These are phyloP conservation scores for Triglochin maritima DNA, from an alignment of 106 monocot species.

Conservation along the genomic window DNA sequence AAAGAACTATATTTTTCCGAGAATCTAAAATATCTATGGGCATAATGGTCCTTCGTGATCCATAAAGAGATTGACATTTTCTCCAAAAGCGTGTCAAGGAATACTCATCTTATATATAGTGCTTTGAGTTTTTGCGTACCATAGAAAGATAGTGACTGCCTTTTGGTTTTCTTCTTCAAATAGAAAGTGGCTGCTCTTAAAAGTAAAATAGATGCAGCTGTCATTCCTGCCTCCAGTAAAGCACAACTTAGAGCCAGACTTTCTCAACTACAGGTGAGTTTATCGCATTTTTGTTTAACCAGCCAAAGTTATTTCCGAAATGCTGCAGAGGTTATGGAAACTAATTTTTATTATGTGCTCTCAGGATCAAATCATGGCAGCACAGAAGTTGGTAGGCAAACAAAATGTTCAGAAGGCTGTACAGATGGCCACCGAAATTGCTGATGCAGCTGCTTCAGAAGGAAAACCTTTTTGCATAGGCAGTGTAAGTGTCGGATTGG, in stretches of 20 bases:
- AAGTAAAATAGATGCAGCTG: slow-evolving; percentile 56
- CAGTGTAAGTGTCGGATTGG: slow-evolving; percentile 70
- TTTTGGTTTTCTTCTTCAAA: background rate
- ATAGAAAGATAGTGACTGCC: background rate
- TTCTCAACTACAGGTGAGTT: slow-evolving; percentile 54
- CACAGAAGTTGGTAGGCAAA: slow-evolving; percentile 61
- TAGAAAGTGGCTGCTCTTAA: slow-evolving; percentile 85
- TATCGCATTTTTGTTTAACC: background rate
- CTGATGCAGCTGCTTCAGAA: slow-evolving; percentile 63
- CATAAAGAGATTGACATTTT: no score
- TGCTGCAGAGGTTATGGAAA: background rate
- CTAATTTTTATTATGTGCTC: background rate
- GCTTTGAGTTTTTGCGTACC: background rate
- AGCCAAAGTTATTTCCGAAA: background rate
- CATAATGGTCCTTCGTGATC: no score
- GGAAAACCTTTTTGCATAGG: slow-evolving; percentile 66
- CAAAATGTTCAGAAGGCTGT: slow-evolving; percentile 80
- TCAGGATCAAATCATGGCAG: slow-evolving; percentile 68
- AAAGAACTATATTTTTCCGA: no score
- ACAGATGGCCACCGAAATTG: slow-evolving; percentile 35
- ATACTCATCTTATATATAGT: background rate
- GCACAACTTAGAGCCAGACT: slow-evolving; percentile 59
- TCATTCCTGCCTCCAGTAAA: slow-evolving; percentile 72
- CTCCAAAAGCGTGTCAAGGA: background rate
- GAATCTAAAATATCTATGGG: no score